Conservation (phyloP, 2,329 filamentous ascomycete species). For the Pochonia chlamydosporia region DNA sequence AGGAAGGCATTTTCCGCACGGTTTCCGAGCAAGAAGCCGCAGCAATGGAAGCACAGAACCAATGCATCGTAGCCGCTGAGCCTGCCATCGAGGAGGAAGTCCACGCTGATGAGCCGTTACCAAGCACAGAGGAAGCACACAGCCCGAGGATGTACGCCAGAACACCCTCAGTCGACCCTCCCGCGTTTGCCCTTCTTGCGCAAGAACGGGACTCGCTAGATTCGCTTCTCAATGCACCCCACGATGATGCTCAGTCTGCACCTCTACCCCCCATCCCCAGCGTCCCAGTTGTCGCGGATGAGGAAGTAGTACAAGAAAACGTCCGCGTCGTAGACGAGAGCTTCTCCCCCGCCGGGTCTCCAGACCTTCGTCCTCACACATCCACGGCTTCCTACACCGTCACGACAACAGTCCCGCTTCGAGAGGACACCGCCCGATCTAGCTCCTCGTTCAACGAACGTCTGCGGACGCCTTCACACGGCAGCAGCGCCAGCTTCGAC, state of each 20-base stretch:
- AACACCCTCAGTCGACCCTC: constrained; percentile 58
- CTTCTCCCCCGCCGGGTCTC: constrained; percentile 15
- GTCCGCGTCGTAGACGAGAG: constrained; percentile 8
- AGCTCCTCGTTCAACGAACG: constrained; percentile 38
- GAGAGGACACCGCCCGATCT: constrained; percentile 34
- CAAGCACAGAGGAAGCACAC: constrained; percentile 22
- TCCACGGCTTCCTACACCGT: constrained; percentile 40
- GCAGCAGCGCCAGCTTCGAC: constrained; percentile 41
- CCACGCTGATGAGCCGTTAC: constrained; percentile 11
- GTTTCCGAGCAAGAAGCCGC: constrained; percentile 49
- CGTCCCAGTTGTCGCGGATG: constrained; percentile 23
- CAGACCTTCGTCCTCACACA: constrained; percentile 36
- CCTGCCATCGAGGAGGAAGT: constrained; percentile 8
- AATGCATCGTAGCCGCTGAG: constrained; percentile 7
- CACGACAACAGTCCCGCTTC: constrained; percentile 46
- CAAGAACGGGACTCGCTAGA: constrained; percentile 53
- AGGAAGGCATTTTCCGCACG: constrained; percentile 58
- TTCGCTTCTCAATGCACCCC: constrained; percentile 54
- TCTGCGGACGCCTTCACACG: constrained; percentile 38
- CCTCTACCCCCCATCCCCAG: constrained; percentile 35
- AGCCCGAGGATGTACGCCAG: constrained; percentile 42
- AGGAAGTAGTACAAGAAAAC: constrained; percentile 5
- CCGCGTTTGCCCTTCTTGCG: constrained; percentile 48
- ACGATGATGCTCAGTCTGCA: constrained; percentile 28
- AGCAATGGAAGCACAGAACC: constrained; percentile 30